These are phyloP conservation scores for Sporothrix dimorphospora DNA, from an alignment of 2,329 filamentous ascomycete genomes.

Conservation along the genomic window DNA sequence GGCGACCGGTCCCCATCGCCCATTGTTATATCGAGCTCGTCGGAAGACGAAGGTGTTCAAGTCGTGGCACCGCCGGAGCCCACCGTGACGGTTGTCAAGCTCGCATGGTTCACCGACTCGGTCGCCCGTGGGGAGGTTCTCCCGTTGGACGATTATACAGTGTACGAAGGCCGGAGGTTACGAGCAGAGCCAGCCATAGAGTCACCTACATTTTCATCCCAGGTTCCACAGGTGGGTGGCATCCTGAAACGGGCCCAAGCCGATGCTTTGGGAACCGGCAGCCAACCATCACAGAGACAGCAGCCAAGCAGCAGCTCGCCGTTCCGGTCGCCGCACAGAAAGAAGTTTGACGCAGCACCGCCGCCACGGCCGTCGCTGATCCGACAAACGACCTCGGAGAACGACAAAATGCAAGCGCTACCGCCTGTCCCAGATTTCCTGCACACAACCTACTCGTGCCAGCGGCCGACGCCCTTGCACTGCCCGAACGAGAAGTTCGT, in stretches of 20 bases:
- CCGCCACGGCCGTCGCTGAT: slow-evolving; percentile 48
- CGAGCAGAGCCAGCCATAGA: background rate
- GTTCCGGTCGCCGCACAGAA: slow-evolving; percentile 2
- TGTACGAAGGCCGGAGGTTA: slow-evolving; percentile 53
- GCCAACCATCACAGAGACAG: background rate
- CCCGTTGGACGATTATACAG: slow-evolving; percentile 54
- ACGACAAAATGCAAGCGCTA: slow-evolving; percentile 61
- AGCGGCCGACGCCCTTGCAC: slow-evolving; percentile 71
- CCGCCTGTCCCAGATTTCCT: slow-evolving; percentile 71
- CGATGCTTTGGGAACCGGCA: slow-evolving; percentile 26
- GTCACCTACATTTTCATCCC: background rate
- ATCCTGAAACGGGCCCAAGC: slow-evolving; percentile 42
- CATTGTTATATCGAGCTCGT: slow-evolving; percentile 33
- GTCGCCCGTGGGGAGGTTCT: slow-evolving; percentile 50
- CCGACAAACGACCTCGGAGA: slow-evolving; percentile 76
- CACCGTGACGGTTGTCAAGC: slow-evolving; percentile 55
- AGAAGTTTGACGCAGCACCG: background rate
- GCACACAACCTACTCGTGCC: slow-evolving; percentile 73
- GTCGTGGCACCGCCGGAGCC: slow-evolving; percentile 4
- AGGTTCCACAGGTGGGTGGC: slow-evolving; percentile 31
- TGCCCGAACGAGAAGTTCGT: slow-evolving; percentile 78
- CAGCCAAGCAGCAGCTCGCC: background rate
- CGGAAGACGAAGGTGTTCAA: slow-evolving; percentile 35
- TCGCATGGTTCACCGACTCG: slow-evolving; percentile 62
- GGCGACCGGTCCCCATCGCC: background rate